Evolutionary conservation across 1,284 basidiomycete species (phyloP).

Genomic region (Fomitopsis palustris): DNA sequence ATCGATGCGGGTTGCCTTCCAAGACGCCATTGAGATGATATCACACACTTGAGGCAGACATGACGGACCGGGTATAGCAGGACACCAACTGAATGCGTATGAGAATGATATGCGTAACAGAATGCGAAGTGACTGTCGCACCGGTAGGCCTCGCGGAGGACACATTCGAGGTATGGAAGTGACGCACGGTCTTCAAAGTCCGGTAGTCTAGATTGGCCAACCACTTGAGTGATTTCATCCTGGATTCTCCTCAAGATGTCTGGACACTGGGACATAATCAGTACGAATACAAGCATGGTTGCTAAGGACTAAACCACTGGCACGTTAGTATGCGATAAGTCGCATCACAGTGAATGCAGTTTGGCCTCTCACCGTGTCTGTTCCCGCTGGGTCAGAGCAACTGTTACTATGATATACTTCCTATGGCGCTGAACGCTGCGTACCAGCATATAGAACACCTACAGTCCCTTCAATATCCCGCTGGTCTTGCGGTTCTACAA

Average conservation of each 20-base stretch:
- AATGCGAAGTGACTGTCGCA: constrained; percentile 9
- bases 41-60: background rate
- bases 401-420: background rate
- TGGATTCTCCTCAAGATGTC: constrained; percentile 47
- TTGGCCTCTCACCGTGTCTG: constrained; percentile 19
- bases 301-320: background rate
- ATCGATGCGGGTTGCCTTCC: constrained; percentile 17
- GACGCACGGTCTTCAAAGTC: constrained; percentile 42
- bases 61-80: background rate
- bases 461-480: constrained; percentile 23
- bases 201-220: constrained; percentile 43
- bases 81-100: background rate
- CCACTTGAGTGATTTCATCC: constrained; percentile 21
- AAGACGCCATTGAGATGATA: background rate
- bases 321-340: too few relatives aligned
- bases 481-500: constrained; percentile 15
- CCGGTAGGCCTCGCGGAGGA: constrained; percentile 29
- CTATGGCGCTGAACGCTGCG: too few relatives aligned
- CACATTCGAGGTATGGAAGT: constrained; percentile 36
- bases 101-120: background rate
- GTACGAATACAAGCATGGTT: constrained; percentile 29
- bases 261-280: constrained; percentile 50
- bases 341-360: too few relatives aligned
- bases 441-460: constrained; percentile 23
- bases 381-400: constrained; percentile 17